phyloP scores from a whole-genome alignment of 768 basidiomycete species.

The Piloderma croceum region DNA sequence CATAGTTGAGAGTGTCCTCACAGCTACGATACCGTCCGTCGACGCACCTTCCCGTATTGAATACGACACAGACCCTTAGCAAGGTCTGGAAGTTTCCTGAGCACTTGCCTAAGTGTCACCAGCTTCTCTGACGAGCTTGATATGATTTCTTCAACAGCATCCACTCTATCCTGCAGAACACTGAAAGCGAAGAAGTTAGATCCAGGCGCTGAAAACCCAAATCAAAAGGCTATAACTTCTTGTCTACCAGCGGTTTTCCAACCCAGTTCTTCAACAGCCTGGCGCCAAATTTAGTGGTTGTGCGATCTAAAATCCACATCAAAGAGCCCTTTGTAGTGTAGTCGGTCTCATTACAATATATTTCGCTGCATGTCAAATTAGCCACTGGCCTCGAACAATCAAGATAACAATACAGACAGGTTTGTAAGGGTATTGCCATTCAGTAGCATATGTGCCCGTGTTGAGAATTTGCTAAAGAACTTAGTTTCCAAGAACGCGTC shows the following conservation, averaged over 20 bases:
- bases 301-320: slow-evolving; percentile 81
- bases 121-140: slow-evolving; percentile 56
- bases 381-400: background rate
- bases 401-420: slow-evolving; percentile 35
- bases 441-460: slow-evolving; percentile 78
- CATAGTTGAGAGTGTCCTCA: background rate
- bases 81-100: slow-evolving; percentile 80
- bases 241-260: slow-evolving; percentile 75
- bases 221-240: too few species aligned
- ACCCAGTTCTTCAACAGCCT: slow-evolving; percentile 83
- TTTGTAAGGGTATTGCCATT: slow-evolving; percentile 85
- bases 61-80: slow-evolving; percentile 81
- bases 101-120: slow-evolving; percentile 57
- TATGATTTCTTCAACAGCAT: slow-evolving; percentile 82
- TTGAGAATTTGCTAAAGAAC: slow-evolving; percentile 76
- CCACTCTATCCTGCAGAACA: slow-evolving; percentile 65
- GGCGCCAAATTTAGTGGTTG: slow-evolving; percentile 84
- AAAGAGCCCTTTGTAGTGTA: slow-evolving; percentile 68
- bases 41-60: slow-evolving; percentile 80
- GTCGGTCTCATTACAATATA: slow-evolving; percentile 90
- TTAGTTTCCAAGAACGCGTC: slow-evolving; percentile 71
- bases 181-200: too few species aligned
- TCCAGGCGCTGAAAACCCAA: too few species aligned
- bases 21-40: background rate
- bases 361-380: slow-evolving; percentile 44